phyloP scores from a whole-genome alignment of 768 basidiomycete species.

The Boletus rubescentipes region DNA sequence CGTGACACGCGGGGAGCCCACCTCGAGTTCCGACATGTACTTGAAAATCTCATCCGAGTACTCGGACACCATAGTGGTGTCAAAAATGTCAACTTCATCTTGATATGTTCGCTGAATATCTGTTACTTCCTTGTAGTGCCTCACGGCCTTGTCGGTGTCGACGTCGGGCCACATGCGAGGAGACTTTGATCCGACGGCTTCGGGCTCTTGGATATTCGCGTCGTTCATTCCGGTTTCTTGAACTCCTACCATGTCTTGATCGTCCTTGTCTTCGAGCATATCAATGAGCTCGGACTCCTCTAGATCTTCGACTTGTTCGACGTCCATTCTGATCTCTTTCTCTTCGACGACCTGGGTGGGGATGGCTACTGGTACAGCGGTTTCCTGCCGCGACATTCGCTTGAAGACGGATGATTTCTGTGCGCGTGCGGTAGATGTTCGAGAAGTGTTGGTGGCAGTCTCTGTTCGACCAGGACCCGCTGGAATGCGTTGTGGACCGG shows the following conservation, averaged over 20 bases:
- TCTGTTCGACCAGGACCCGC: slow-evolving; percentile 57
- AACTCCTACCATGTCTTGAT: slow-evolving; percentile 62
- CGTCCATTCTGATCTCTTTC: slow-evolving; percentile 62
- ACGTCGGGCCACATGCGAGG: slow-evolving; percentile 74
- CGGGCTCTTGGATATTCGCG: slow-evolving; percentile 43
- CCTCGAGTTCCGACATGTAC: slow-evolving; percentile 95
- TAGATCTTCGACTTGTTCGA: slow-evolving; percentile 40
- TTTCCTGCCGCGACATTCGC: slow-evolving; percentile 43
- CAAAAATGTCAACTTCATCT: slow-evolving; percentile 68
- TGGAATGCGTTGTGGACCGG: slow-evolving; percentile 68
- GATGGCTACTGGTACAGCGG: slow-evolving; percentile 43
- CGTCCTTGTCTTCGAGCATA: slow-evolving; percentile 53
- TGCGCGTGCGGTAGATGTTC: slow-evolving; percentile 28
- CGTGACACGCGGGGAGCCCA: slow-evolving; percentile 34
- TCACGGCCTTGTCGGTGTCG: slow-evolving; percentile 56
- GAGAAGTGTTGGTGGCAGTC: slow-evolving; percentile 41
- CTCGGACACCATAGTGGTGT: slow-evolving; percentile 95
- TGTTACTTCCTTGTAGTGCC: slow-evolving; percentile 61
- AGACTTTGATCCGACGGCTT: slow-evolving; percentile 39
- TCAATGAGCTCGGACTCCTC: slow-evolving; percentile 42
- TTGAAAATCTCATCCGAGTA: slow-evolving; percentile 98
- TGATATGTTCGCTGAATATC: slow-evolving; percentile 62
- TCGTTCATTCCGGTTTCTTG: slow-evolving; percentile 42
- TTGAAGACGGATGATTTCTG: slow-evolving; percentile 36
- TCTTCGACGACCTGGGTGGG: slow-evolving; percentile 41